Evolutionary conservation across 352 stramenopile genomes (phyloP), one percentile per base, ranked within the genome.

Genomic region (Phytophthora capsici): DNA sequence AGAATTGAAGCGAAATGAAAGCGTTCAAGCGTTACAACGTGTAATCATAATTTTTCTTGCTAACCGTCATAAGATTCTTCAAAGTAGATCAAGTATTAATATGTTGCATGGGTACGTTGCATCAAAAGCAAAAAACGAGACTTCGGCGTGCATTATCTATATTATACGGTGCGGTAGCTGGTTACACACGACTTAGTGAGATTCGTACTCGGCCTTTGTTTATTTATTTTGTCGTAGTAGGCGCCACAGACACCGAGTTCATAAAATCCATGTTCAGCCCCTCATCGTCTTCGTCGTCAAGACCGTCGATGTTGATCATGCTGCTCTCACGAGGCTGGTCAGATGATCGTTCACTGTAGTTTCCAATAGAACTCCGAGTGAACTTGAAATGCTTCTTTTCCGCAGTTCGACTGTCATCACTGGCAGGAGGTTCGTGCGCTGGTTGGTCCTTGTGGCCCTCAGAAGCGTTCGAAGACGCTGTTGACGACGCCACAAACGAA

Each of bases 231-330:
- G 73, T 48, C 6, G 59, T 7, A 20, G 26, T 66, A 30, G 60
- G 20, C 13, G 63, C 70, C 36, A 80, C 47, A 19, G 60, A 73
- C 22, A 85, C 63, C 34, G 57, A 78, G 41, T 76, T 75, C 68
- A 95, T 73, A 63, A 95, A 95, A 73, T 93, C 84, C 75, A 95
- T 77, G 78, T 95, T 93, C 48, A 95, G 67, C 9, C 88, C 71
- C 17, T 86, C 79, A 4, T 88, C 73, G 10, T 84, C 71, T 0
- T 63, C 65, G n/a, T 78, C 73, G 6, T 82, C 68, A 14, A 62
- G 41, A 19, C 57, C 66, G 44, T 78, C 66, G 36, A 70, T 73
- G 17, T 69, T 62, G 30, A 73, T 73, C 51, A 79, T 75, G 63
- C 66, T 79, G 52, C 69, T 77, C 6, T 70, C 62, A 26, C 63